Evolutionary conservation across 2,329 filamentous ascomycete genomes (phyloP).

Genomic region (Fusarium musae): DNA sequence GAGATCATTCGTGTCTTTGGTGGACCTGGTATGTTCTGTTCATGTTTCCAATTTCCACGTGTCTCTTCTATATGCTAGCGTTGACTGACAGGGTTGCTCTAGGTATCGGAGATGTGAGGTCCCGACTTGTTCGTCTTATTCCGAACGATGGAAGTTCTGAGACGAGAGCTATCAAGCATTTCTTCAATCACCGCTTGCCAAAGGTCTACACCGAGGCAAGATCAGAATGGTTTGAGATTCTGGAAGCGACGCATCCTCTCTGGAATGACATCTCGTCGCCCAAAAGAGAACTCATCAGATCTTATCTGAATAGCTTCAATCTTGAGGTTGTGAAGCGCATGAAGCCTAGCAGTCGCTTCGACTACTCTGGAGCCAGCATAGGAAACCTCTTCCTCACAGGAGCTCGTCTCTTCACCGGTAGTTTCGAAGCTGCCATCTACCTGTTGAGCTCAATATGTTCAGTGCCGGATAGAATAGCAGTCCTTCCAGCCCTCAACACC

Average conservation of each 20-base stretch:
- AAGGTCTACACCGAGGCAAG: constrained; percentile 68
- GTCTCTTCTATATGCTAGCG: neutral
- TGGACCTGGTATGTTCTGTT: constrained; percentile 73
- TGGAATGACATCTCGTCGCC: constrained; percentile 78
- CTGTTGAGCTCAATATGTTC: constrained; percentile 86
- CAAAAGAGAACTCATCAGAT: constrained; percentile 81
- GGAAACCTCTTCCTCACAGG: constrained; percentile 86
- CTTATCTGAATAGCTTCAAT: constrained; percentile 80
- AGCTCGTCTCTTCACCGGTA: constrained; percentile 89
- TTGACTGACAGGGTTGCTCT: constrained; percentile 19
- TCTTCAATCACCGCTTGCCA: constrained; percentile 90
- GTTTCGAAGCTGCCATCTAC: constrained; percentile 92
- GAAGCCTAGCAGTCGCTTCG: constrained; percentile 77
- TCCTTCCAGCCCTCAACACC: constrained; percentile 91
- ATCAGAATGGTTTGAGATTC: constrained; percentile 86
- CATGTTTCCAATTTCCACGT: constrained; percentile 1
- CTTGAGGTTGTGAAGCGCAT: constrained; percentile 82
- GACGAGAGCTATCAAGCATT: constrained; percentile 77
- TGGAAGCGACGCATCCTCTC: constrained; percentile 81
- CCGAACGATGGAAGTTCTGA: constrained; percentile 72
- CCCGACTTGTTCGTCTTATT: constrained; percentile 87
- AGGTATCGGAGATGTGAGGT: constrained; percentile 67
- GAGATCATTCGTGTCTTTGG: constrained; percentile 95
- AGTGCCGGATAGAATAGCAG: constrained; percentile 79
- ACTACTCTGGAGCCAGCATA: constrained; percentile 80